Percentiles rank a stretch among this genome's conserved stretches.
phyloP scores from a whole-genome alignment of 495 filamentous ascomycete genomes.

The Talaromyces proteolyticus region DNA sequence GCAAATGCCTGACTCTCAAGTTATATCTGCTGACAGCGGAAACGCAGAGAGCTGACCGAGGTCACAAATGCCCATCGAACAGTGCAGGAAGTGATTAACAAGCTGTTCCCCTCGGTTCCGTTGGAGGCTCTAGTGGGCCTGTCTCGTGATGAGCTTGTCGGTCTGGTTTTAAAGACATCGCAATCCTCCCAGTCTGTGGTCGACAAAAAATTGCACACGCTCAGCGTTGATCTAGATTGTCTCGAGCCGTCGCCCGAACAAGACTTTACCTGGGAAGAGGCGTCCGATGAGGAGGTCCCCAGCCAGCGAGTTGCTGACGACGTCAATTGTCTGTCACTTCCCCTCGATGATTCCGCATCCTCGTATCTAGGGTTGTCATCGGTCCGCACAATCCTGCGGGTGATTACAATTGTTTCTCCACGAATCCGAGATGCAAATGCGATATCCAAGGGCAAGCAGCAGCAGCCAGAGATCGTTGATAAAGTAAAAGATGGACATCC shows the following conservation, averaged over 20 bases:
- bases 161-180: neutral
- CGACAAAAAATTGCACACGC: too few relatives aligned
- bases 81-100: neutral
- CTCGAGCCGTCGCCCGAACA: neutral
- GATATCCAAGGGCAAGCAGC: neutral
- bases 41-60: neutral
- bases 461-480: neutral
- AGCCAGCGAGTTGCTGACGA: constrained; percentile 39
- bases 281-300: neutral
- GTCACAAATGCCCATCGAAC: neutral
- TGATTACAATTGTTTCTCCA: constrained; percentile 5
- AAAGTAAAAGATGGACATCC: too few relatives aligned
- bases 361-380: constrained; percentile 69
- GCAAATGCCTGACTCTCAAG: too few relatives aligned
- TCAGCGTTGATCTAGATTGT: neutral
- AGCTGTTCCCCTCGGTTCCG: neutral
- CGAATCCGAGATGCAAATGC: neutral
- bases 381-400: constrained; percentile 44
- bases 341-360: constrained; percentile 30
- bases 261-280: neutral
- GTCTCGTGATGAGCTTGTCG: neutral
- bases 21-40: too few relatives aligned
- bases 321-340: constrained; percentile 62
- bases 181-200: too few relatives aligned
- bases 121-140: neutral